These are phyloP conservation scores for Schwanniomyces etchellsii DNA, from an alignment of 1,139 yeast genomes.

Conservation along the genomic window DNA sequence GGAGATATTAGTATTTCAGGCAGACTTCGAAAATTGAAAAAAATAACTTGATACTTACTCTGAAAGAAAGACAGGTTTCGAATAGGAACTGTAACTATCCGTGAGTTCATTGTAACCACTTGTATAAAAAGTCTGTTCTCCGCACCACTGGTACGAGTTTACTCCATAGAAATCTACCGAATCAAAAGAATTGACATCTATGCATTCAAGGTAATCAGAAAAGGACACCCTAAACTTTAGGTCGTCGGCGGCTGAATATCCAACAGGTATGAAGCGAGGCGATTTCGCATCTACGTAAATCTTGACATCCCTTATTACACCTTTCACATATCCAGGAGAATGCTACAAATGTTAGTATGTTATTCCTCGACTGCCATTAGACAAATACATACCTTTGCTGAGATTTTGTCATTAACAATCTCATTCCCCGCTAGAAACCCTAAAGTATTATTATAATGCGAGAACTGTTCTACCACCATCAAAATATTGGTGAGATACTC, in stretches of 20 bases:
- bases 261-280: conserved; percentile 69
- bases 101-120: conserved; percentile 81
- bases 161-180: conserved; percentile 91
- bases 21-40: neutral
- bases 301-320: conserved; percentile 76
- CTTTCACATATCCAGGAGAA: conserved; percentile 71
- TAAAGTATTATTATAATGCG: conserved; percentile 79
- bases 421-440: conserved; percentile 97
- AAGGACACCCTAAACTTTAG: conserved; percentile 66
- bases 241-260: conserved; percentile 84
- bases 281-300: conserved; percentile 54
- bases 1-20: conserved; percentile 7
- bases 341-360: conserved; percentile 14
- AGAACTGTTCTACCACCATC: conserved; percentile 75
- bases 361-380: neutral
- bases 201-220: conserved; percentile 78
- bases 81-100: conserved; percentile 58
- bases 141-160: conserved; percentile 97
- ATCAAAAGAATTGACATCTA: conserved; percentile 48
- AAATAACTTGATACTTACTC: conserved; percentile 44
- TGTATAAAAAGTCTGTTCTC: conserved; percentile 70
- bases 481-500: conserved; percentile 72
- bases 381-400: conserved; percentile 47
- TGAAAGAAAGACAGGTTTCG: conserved; percentile 80
- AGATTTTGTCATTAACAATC: conserved; percentile 70